These are phyloP conservation scores for Colletotrichum tamarilloi DNA, from an alignment of 2,329 filamentous ascomycete species.

Conservation along the genomic window DNA sequence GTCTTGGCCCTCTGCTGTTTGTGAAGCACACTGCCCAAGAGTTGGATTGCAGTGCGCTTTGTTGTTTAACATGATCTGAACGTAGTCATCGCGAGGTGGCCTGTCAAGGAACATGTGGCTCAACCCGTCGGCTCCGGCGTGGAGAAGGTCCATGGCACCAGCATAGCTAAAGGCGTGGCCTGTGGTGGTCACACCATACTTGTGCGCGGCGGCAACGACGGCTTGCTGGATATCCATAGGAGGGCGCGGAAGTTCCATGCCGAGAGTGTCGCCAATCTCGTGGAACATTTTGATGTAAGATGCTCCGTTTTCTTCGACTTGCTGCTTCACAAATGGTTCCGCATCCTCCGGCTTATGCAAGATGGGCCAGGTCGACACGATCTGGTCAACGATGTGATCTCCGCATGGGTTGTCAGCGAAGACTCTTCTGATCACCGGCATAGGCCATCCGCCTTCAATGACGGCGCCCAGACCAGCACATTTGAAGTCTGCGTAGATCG, in stretches of 20 bases:
- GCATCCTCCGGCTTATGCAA: constrained; percentile 51
- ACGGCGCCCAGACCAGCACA: constrained; percentile 60
- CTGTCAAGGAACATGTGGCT: constrained; percentile 46
- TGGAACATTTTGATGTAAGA: constrained; percentile 65
- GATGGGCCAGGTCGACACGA: constrained; percentile 56
- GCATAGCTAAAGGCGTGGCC: constrained; percentile 31
- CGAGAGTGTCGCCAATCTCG: constrained; percentile 55
- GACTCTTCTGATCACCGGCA: constrained; percentile 34
- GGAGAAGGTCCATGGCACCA: constrained; percentile 43
- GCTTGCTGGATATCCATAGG: constrained; percentile 55
- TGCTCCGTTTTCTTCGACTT: constrained; percentile 45
- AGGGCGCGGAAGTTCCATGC: constrained; percentile 49
- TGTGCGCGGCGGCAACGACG: background rate
- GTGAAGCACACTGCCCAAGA: constrained; percentile 37
- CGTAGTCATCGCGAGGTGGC: constrained; percentile 38
- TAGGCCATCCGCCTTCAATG: constrained; percentile 63
- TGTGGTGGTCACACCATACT: background rate
- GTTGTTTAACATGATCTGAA: constrained; percentile 39
- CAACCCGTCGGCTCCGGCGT: constrained; percentile 43
- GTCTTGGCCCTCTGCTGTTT: constrained; percentile 40
- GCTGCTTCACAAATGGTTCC: constrained; percentile 52
- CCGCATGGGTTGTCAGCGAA: background rate
- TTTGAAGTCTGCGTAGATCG: constrained; percentile 58
- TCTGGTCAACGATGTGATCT: constrained; percentile 11
- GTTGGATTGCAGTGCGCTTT: constrained; percentile 41